A percentile compares a stretch with the other conserved stretches of the same genome.
Evolutionary conservation across 2,329 filamentous ascomycete species (phyloP).

Genomic region (Colletotrichum plurivorum): DNA sequence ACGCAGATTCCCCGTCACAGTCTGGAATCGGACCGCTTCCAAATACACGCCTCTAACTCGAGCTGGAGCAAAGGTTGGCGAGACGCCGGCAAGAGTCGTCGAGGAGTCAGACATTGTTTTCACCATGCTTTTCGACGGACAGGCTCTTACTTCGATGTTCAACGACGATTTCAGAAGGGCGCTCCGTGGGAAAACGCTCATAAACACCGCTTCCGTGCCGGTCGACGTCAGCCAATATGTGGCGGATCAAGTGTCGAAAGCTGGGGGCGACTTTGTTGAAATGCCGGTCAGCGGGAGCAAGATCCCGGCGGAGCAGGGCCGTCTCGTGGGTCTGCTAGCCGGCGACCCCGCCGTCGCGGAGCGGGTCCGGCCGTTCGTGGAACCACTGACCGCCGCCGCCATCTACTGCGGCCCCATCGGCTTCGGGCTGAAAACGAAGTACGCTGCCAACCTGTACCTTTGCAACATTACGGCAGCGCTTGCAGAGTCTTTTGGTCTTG

Average conservation of each 20-base stretch:
- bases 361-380: slow-evolving; percentile 41
- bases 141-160: slow-evolving; percentile 45
- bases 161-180: slow-evolving; percentile 43
- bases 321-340: slow-evolving; percentile 52
- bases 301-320: slow-evolving; percentile 49
- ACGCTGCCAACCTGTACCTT: slow-evolving; percentile 49
- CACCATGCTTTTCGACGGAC: slow-evolving; percentile 49
- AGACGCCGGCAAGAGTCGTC: slow-evolving; percentile 45
- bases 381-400: slow-evolving; percentile 44
- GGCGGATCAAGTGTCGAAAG: slow-evolving; percentile 41
- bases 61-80: slow-evolving; percentile 44
- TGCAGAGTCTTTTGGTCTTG: slow-evolving; percentile 51
- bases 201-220: slow-evolving; percentile 50
- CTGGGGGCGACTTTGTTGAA: slow-evolving; percentile 49
- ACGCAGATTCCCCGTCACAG: slow-evolving; percentile 45
- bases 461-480: slow-evolving; percentile 49
- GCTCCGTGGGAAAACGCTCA: slow-evolving; percentile 48
- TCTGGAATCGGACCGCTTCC: slow-evolving; percentile 49
- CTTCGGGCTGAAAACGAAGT: slow-evolving; percentile 50
- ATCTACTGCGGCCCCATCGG: slow-evolving; percentile 52
- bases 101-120: slow-evolving; percentile 49
- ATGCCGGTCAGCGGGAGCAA: slow-evolving; percentile 54
- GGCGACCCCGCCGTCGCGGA: slow-evolving; percentile 46
- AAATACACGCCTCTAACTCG: slow-evolving; percentile 44
- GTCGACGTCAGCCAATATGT: slow-evolving; percentile 45